A percentile compares a stretch with the other conserved stretches of the same genome.
Evolutionary conservation across 176 grass and related monocot species (phyloP).

Genomic region (Saccharum officinarum): DNA sequence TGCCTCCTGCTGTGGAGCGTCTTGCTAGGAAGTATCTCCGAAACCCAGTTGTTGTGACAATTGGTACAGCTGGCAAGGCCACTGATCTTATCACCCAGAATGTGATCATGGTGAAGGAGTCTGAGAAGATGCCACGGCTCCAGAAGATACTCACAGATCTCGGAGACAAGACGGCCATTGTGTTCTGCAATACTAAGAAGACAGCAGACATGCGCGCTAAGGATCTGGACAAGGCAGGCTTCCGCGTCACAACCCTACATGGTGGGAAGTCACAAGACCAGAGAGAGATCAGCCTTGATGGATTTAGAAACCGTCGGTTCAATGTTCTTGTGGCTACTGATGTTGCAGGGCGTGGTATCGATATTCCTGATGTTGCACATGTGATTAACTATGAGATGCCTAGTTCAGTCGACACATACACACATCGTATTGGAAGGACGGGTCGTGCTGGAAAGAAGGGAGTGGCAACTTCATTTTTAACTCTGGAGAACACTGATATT

Average conservation of each 20-base stretch:
- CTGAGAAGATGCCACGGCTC: conserved; percentile 80
- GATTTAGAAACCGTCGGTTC: conserved; percentile 91
- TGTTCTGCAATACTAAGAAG: conserved; percentile 97
- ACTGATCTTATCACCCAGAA: conserved; percentile 95
- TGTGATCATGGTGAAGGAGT: conserved; percentile 87
- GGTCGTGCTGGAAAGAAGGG: conserved; percentile 96
- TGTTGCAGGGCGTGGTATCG: conserved; percentile 96
- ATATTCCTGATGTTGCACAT: conserved; percentile 98
- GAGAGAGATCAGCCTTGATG: conserved; percentile 93
- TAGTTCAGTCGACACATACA: conserved; percentile 77
- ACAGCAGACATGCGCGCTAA: conserved; percentile 77
- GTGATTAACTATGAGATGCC: conserved; percentile 99
- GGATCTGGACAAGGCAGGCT: conserved; percentile 86
- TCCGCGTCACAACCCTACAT: conserved; percentile 83
- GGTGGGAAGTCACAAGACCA: conserved; percentile 98
- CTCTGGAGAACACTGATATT: conserved; percentile 71
- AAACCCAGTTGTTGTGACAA: conserved; percentile 94
- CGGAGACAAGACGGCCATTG: conserved; percentile 94
- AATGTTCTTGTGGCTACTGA: conserved; percentile 99
- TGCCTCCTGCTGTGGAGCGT: conserved; percentile 92
- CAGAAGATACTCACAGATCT: conserved; percentile 84
- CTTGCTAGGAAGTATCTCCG: conserved; percentile 93
- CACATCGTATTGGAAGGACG: conserved; percentile 93
- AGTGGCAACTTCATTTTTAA: conserved; percentile 83
- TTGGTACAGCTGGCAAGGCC: conserved; percentile 96